A percentile compares a stretch with the other conserved stretches of the same genome.
These are phyloP conservation scores for Picea glauca DNA, from an alignment of 75 land plant species.

Conservation along the genomic window DNA sequence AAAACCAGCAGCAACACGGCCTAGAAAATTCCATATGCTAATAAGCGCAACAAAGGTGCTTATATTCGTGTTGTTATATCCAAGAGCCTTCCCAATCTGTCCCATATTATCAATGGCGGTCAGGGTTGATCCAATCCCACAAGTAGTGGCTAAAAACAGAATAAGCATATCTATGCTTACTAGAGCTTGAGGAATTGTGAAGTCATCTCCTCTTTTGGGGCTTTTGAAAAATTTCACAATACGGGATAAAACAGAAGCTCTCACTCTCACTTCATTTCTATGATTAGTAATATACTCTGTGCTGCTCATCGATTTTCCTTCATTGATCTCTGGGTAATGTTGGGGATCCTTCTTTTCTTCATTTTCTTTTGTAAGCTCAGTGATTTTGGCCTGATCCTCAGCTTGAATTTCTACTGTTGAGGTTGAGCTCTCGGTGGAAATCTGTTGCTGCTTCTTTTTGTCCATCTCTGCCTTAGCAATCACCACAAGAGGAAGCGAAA, in stretches of 20 bases:
- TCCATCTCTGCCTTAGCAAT: slow-evolving; percentile 30
- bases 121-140: slow-evolving; percentile 54
- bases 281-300: too few relatives aligned
- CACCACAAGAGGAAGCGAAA: slow-evolving; percentile 28
- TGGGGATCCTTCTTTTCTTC: too few relatives aligned
- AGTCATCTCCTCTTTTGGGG: slow-evolving; percentile 60
- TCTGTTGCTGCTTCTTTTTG: too few relatives aligned
- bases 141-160: slow-evolving; percentile 38
- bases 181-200: slow-evolving; percentile 57
- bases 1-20: slow-evolving; percentile 48
- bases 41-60: slow-evolving; percentile 50
- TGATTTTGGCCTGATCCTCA: too few relatives aligned
- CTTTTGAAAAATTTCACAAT: slow-evolving; percentile 4
- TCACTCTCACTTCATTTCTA: not conserved
- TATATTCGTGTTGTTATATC: slow-evolving; percentile 31
- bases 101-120: slow-evolving; percentile 75
- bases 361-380: too few relatives aligned
- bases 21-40: slow-evolving; percentile 72
- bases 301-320: too few relatives aligned
- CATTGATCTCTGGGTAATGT: too few relatives aligned
- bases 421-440: too few relatives aligned
- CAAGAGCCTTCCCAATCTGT: slow-evolving; percentile 61
- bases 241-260: not conserved
- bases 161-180: slow-evolving; percentile 56
- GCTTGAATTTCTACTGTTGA: too few relatives aligned